Base-by-base conservation (phyloP, 495 filamentous ascomycete genomes). In the Stereocaulon alpinum region DNA sequence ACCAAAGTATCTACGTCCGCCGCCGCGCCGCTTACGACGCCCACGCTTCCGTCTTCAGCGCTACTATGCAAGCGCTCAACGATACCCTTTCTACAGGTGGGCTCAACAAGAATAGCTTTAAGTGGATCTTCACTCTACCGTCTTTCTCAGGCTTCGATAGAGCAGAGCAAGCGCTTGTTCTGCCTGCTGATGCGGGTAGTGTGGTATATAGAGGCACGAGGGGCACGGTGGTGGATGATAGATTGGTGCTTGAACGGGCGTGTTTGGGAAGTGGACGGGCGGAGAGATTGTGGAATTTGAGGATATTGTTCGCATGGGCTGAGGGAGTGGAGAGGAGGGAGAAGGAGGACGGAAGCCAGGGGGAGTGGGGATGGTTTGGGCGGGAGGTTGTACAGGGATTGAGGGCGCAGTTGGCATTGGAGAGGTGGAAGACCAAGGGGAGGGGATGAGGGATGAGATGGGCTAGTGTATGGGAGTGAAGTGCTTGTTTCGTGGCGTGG, bases 281-380 rank as follows among this genome's bases (percentile, higher is more conserved):
- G 41, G 88, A 93, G 69, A 74, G 82, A 2, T 66, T 96, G 55
- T 79, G 88, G 71, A 88, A 91, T 56, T 71, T 96, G 24, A 80
- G 80, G 58, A 64, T 92, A 11, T 68, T 98, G 48, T 93, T 96
- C 70, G 85, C 85, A 61, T 96, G 90, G 88, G 79, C 83, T 3
- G 88, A 89, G 66, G 67, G 68, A 43, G 65, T 67, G 40, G 65
- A 64, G 53, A 64, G 65, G 56, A 72, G 64, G 71, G 63, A 47
- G 67, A 69, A 48, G 34, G 12, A 37, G 34, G 2, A 37, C 7
- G 34, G 24, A 24, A 24, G 3, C 24, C 1, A 24, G 34, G 34
- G 34, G 34, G 70, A 65, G 48, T 73, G 58, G 63, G 62, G 69
- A 50, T 71, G 58, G 70, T 65, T 57, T 63, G 65, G 52, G 59